Base-by-base conservation (phyloP, 2,329 filamentous ascomycete genomes). In the Parastagonospora nodorum region DNA sequence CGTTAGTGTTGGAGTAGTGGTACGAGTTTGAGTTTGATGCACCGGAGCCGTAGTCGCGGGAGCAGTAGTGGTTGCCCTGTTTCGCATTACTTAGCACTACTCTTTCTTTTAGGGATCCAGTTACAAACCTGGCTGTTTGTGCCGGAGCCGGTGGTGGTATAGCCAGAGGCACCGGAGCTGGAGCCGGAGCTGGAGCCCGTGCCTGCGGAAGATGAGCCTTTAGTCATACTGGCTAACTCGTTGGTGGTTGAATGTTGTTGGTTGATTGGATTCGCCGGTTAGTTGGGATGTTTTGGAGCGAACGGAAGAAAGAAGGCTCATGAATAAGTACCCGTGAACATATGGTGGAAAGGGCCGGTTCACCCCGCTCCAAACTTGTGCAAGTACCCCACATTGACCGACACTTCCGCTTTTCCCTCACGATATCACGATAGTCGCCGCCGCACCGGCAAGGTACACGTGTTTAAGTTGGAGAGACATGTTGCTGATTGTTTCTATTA, bases 1-100 rank as follows among this genome's bases (percentile, higher is more conserved):
- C 73, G 40, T 55, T 30, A 35, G 15, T 55, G 54, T 75, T 76
- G 54, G 72, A 74, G 57, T 76, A 75, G 48, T 76, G 73, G 59
- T 75, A 76, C 9, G 67, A 64, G 55, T 75, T 76, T 12, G 28
- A 10, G 55, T 75, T 75, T 8, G 66, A 48, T n/a, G 68, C 68
- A 32, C 55, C 42, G 8, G 63, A 60, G 44, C 71, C 71, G 52
- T 73, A 73, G 57, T 76, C 73, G 43, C 74, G 71, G 46, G 54
- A 48, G 60, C 72, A 74, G 55, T 71, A 75, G 56, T 74, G 73
- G 58, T 75, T 76, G 51, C 74, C 73, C 71, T 74, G 29, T 24
- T 4, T 7, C n/a, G 44, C 1, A 16, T 14, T 39, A 4, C 8
- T 39, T 8, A 39, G 15, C 19, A 12, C 51, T 51, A 24, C 15